A percentile compares a stretch with the other conserved stretches of the same genome.
phyloP scores from a whole-genome alignment of 208 protist genomes.

The Trypanosoma cruzi region DNA sequence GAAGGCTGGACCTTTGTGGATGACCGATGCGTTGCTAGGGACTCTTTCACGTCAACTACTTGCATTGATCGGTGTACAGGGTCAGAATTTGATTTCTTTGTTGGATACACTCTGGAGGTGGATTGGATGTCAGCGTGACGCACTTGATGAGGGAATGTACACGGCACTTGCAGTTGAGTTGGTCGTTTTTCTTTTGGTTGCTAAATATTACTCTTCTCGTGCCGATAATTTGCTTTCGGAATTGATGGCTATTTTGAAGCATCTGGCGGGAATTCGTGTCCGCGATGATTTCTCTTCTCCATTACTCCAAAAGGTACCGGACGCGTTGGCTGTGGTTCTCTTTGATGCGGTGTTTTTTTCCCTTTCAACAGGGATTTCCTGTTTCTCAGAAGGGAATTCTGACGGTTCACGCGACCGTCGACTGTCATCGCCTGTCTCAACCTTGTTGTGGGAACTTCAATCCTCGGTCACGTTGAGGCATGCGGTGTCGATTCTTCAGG shows the following conservation, averaged over 20 bases:
- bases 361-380: background rate
- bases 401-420: background rate
- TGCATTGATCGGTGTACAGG: background rate
- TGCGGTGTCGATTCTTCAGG: constrained; percentile 3
- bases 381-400: background rate
- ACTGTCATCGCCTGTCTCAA: background rate
- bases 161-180: constrained; percentile 6
- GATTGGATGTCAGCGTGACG: background rate
- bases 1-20: too few species aligned
- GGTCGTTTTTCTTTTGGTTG: constrained; percentile 21
- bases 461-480: background rate
- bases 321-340: background rate
- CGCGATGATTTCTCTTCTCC: background rate
- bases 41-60: background rate
- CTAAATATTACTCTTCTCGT: background rate
- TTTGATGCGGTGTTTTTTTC: background rate
- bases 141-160: background rate
- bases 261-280: background rate
- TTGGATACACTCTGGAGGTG: constrained; percentile 6
- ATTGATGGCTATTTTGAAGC: constrained; percentile 5
- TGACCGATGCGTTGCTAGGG: background rate
- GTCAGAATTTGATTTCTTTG: background rate
- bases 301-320: background rate
- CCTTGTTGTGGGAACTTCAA: constrained; percentile 16
- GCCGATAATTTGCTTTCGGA: constrained; percentile 1